phyloP scores from a whole-genome alignment of 2,329 filamentous ascomycete species.

The Bretziella fagacearum region DNA sequence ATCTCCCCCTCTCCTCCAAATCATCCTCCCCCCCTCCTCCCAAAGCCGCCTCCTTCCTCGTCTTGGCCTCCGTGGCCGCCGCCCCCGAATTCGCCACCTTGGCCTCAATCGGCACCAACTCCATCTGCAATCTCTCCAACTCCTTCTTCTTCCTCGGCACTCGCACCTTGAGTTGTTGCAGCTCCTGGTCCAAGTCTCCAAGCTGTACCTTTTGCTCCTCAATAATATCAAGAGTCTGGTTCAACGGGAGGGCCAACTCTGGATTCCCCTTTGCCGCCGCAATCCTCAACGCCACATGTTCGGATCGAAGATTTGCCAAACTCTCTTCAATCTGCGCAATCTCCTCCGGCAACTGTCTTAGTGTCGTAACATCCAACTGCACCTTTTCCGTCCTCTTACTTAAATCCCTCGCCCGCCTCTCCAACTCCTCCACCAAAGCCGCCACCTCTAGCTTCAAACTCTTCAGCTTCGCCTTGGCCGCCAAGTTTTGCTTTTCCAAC shows the following conservation, averaged over 20 bases:
- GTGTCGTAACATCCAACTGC: constrained; percentile 29
- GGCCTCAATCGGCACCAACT: constrained; percentile 50
- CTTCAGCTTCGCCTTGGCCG: constrained; percentile 60
- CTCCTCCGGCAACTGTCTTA: constrained; percentile 35
- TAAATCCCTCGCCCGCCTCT: constrained; percentile 43
- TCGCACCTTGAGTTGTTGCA: constrained; percentile 45
- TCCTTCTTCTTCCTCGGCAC: constrained; percentile 50
- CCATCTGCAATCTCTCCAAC: constrained; percentile 47
- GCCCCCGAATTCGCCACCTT: constrained; percentile 47
- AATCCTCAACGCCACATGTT: constrained; percentile 25
- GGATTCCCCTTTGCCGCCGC: constrained; percentile 12
- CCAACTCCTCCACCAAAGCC: constrained; percentile 54
- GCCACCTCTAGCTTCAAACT: constrained; percentile 64
- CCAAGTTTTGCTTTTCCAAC: constrained; percentile 50
- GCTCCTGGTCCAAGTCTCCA: constrained; percentile 41
- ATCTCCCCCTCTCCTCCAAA: constrained; percentile 56
- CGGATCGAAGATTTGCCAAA: constrained; percentile 29
- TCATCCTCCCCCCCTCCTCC: constrained; percentile 50
- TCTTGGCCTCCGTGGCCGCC: constrained; percentile 53
- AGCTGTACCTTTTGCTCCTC: constrained; percentile 33
- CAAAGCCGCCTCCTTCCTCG: constrained; percentile 47
- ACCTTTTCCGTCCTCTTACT: constrained; percentile 35
- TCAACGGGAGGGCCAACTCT: constrained; percentile 38
- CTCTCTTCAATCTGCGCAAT: constrained; percentile 31
- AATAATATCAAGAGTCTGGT: constrained; percentile 37